Percentiles rank a stretch among this genome's conserved stretches.
Evolutionary conservation across 1,139 yeast genomes (phyloP).

Genomic region (Dujonia santamariae): DNA sequence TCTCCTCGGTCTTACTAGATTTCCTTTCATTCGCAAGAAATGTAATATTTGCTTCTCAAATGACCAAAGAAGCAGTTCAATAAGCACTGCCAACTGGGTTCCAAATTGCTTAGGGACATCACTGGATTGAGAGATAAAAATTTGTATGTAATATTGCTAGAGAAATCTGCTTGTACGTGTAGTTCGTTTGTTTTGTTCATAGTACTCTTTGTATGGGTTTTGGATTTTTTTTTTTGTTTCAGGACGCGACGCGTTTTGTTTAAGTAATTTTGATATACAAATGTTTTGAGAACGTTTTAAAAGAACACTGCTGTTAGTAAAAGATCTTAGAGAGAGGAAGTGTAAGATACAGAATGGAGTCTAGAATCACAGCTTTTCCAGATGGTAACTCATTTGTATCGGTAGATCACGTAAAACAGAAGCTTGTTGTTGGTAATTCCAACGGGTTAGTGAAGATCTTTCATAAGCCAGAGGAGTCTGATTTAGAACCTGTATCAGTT

Average conservation of each 20-base stretch:
- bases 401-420: conserved; percentile 28
- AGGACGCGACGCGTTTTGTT: conserved; percentile 2
- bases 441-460: conserved; percentile 52
- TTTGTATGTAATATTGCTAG: no score
- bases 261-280: not conserved
- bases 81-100: no score
- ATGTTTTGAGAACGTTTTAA: not conserved
- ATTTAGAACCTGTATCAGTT: conserved; percentile 53
- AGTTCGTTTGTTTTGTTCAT: no score
- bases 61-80: no score
- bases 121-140: no score
- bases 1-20: no score
- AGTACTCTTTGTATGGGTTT: no score
- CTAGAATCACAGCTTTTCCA: conserved; percentile 37
- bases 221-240: not conserved
- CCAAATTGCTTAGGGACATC: no score
- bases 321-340: not conserved
- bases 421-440: conserved; percentile 49
- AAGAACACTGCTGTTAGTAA: not conserved
- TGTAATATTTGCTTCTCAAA: no score
- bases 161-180: no score
- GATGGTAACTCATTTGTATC: conserved; percentile 47
- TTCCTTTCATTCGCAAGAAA: no score
- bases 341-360: conserved; percentile 8
- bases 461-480: conserved; percentile 39